Evolutionary conservation across 768 basidiomycete species (phyloP).

Genomic region (Rhizopogon sp.): DNA sequence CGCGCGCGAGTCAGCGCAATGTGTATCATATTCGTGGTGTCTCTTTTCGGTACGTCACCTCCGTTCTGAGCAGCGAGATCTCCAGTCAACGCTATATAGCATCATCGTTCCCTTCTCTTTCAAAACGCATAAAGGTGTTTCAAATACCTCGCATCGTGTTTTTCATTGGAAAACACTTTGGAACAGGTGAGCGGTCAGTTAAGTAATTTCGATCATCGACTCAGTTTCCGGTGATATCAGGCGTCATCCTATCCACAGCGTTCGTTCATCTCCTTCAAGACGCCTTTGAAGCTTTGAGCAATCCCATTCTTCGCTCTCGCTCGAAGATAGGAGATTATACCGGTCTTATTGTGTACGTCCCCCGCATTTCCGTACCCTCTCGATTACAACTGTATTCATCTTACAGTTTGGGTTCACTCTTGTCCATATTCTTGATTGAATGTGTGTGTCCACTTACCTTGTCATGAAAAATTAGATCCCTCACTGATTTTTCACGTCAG

Average conservation of each 20-base stretch:
- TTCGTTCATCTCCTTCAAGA: slow-evolving; percentile 81
- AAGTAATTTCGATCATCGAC: no score
- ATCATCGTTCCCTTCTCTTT: slow-evolving; percentile 69
- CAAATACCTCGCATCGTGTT: slow-evolving; percentile 66
- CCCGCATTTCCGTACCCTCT: background rate
- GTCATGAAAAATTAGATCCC: background rate
- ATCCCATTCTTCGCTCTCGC: slow-evolving; percentile 36
- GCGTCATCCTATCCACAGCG: slow-evolving; percentile 78
- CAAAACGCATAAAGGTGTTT: slow-evolving; percentile 46
- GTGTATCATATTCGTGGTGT: slow-evolving; percentile 51
- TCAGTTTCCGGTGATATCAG: slow-evolving; percentile 23
- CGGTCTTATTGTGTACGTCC: slow-evolving; percentile 71
- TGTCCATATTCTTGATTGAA: slow-evolving; percentile 76
- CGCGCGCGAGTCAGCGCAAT: slow-evolving; percentile 29
- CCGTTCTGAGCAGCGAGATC: background rate
- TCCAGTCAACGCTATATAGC: slow-evolving; percentile 33
- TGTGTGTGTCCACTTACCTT: slow-evolving; percentile 41
- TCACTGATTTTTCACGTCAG: slow-evolving; percentile 28
- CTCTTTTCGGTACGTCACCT: slow-evolving; percentile 53
- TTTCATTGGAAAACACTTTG: slow-evolving; percentile 86
- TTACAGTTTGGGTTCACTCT: slow-evolving; percentile 53
- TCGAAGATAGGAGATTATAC: slow-evolving; percentile 56
- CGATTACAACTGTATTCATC: slow-evolving; percentile 1
- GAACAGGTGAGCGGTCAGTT: slow-evolving; percentile 47
- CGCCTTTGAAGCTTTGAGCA: slow-evolving; percentile 57